Percentiles rank a stretch among this genome's conserved stretches.
Evolutionary conservation across 441 rosid species (phyloP).

Genomic region (Viola pubescens): DNA sequence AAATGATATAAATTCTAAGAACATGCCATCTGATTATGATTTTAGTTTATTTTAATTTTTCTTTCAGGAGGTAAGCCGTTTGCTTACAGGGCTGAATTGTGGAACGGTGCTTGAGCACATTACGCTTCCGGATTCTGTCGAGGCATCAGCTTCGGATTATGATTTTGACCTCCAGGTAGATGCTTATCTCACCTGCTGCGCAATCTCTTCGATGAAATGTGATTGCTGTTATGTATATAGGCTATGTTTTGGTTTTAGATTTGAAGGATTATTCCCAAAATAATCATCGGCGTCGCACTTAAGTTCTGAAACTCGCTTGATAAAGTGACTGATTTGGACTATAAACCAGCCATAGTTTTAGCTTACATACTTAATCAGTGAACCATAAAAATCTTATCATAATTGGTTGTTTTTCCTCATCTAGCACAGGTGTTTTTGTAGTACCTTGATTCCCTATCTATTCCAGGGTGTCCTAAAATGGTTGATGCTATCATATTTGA

Average conservation of each 20-base stretch:
- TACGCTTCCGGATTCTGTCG: conserved; percentile 44
- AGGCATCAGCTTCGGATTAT: conserved; percentile 43
- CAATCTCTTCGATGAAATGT: neutral
- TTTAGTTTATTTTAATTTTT: neutral
- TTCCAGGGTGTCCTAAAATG: neutral
- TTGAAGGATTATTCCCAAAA: neutral
- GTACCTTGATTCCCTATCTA: neutral
- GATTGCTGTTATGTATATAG: neutral
- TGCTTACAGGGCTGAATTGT: conserved; percentile 73
- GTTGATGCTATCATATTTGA: neutral
- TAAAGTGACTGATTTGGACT: too few species aligned
- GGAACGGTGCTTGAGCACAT: conserved; percentile 47
- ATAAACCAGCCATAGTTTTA: too few species aligned
- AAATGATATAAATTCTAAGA: too few species aligned
- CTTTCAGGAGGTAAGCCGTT: conserved; percentile 73
- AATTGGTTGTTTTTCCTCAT: too few species aligned
- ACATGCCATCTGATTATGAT: too few species aligned
- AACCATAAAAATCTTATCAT: neutral
- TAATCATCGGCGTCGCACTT: neutral
- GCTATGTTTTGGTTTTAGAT: neutral
- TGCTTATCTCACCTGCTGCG: neutral
- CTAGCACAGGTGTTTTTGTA: neutral
- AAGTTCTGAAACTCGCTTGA: too few species aligned
- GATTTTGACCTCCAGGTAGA: conserved; percentile 77
- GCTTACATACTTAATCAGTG: neutral